Evolutionary conservation across 371 early-diverging fungal genomes (phyloP), one percentile per base, ranked within the genome.

Genomic region (Rhizomucor pusillus): DNA sequence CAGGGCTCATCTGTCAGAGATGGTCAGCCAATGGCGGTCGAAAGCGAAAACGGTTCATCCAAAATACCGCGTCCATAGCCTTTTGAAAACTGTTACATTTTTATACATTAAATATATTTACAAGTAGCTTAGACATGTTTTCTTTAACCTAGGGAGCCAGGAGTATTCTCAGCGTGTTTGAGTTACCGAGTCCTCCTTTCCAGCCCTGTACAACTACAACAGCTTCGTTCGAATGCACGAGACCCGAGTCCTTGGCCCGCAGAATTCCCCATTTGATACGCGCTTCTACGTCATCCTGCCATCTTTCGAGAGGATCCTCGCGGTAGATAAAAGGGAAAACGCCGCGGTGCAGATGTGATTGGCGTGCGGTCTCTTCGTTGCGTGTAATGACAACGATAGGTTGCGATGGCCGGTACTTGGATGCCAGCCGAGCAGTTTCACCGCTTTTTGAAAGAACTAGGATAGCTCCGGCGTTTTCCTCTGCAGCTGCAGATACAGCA

Each of bases 371-470:
- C 57, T 84, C 76, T 45, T 71, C 81, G 52, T 90, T 73, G 49
- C 90, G 81, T 5, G 96, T 94, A 34, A 94, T 84, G 22, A 90
- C 87, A 37, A 97, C 77, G 55, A 96, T 91, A 14, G 97, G 96
- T 59, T 92, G 87, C 46, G 81, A 65, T 14, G 97, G 96, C 47
- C 97, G 85, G 79, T 95, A 97, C 78, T 97, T 97, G 60, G 90
- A 80, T 48, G 92, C 85, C 51, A 92, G 70, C 40, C 94, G 86
- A n/a, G 97, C 96, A 34, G 97, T 91, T 23, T 71, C 69, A 29
- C 91, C 91, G 25, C 85, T 82, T 44, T 87, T 89, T 58, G 93
- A 85, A 55, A 90, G 77, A 29, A 94, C 88, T 62, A 96, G 84
- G 66, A 96, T 88, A 11, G 92, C 86, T 23, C 89, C 89, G n/a